These are phyloP conservation scores for Fagopyrum tataricum DNA, from an alignment of 148 eudicot species.

Conservation along the genomic window DNA sequence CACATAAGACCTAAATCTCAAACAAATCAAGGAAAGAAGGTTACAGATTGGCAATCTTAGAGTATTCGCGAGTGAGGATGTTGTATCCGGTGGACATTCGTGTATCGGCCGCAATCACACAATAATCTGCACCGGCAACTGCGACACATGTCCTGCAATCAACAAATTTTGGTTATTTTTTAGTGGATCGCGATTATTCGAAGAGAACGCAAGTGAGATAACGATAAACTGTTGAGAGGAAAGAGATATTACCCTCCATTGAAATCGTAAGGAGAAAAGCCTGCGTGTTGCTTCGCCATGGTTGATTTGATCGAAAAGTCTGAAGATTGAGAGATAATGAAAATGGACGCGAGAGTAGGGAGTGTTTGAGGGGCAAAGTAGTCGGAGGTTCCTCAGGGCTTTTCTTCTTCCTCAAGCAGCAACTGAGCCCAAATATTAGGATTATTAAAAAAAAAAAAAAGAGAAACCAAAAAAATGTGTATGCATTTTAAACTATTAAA, in stretches of 20 bases:
- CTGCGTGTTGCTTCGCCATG: conserved; percentile 65
- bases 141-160: conserved; percentile 63
- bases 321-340: not conserved
- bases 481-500: too few species aligned
- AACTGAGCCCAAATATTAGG: not conserved
- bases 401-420: conserved; percentile 15
- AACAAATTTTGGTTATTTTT: not conserved
- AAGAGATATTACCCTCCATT: conserved; percentile 63
- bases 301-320: conserved; percentile 1
- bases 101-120: conserved; percentile 89
- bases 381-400: not conserved
- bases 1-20: not conserved
- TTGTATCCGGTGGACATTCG: conserved; percentile 93
- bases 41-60: conserved; percentile 78
- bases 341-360: not conserved
- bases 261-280: conserved; percentile 86
- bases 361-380: not conserved
- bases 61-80: conserved; percentile 91
- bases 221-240: not conserved
- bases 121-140: conserved; percentile 77
- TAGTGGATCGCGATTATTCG: conserved; percentile 5
- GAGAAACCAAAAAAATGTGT: not conserved
- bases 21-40: conserved; percentile 12
- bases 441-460: not conserved
- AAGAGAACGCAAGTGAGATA: not conserved